phyloP scores from a whole-genome alignment of 495 filamentous ascomycete genomes.

The Penicillium manginii region DNA sequence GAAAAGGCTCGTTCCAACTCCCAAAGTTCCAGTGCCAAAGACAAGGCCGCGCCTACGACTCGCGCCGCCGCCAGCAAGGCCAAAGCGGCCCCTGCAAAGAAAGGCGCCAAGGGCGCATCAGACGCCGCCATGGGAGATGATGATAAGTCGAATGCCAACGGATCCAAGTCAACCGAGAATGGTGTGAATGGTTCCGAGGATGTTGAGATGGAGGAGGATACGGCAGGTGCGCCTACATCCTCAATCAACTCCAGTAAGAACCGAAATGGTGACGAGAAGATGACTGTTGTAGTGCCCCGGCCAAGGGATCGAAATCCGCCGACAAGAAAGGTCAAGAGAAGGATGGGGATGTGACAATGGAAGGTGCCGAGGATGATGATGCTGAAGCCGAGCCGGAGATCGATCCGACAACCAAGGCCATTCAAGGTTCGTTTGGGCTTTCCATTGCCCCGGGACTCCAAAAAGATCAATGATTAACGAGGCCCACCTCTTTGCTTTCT shows the following conservation, averaged over 20 bases:
- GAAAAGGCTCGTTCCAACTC: conserved; percentile 57
- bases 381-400: conserved; percentile 57
- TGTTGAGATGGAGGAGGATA: conserved; percentile 81
- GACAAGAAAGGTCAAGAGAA: conserved; percentile 58
- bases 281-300: conserved; percentile 87
- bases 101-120: conserved; percentile 51
- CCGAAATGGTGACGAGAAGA: conserved; percentile 78
- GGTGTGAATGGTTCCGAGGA: conserved; percentile 76
- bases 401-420: conserved; percentile 66
- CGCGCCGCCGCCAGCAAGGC: conserved; percentile 53
- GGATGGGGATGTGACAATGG: conserved; percentile 79
- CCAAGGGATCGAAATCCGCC: conserved; percentile 70
- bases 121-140: conserved; percentile 51
- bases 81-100: conserved; percentile 53
- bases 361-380: conserved; percentile 60
- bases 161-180: conserved; percentile 73
- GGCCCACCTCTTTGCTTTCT: not conserved
- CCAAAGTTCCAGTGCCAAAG: conserved; percentile 54
- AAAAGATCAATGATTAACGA: conserved; percentile 9
- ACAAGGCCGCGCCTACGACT: conserved; percentile 48
- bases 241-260: conserved; percentile 61
- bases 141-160: conserved; percentile 73
- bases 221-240: conserved; percentile 59
- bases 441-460: not conserved
- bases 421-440: conserved; percentile 52